Percentiles rank a stretch among this genome's conserved stretches.
These are phyloP conservation scores for Botrytis aclada DNA, from an alignment of 2,329 filamentous ascomycete species.

Conservation along the genomic window DNA sequence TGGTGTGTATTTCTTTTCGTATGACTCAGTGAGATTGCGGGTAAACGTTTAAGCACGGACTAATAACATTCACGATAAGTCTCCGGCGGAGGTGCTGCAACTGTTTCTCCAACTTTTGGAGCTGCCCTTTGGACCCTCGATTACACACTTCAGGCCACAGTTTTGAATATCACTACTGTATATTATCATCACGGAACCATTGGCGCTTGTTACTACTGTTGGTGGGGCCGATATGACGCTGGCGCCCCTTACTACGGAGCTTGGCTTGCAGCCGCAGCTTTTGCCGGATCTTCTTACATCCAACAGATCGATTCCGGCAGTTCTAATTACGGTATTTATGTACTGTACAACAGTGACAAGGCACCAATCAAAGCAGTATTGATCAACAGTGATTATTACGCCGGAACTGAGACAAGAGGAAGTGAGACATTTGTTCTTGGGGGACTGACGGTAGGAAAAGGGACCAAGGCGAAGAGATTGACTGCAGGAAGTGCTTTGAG, in stretches of 20 bases:
- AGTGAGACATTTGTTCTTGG: constrained; percentile 28
- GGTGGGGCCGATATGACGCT: constrained; percentile 32
- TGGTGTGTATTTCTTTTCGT: constrained; percentile 37
- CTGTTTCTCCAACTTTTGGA: constrained; percentile 33
- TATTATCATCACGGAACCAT: constrained; percentile 37
- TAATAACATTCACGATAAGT: constrained; percentile 17
- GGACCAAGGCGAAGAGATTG: constrained; percentile 31
- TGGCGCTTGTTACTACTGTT: constrained; percentile 38
- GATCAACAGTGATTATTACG: constrained; percentile 34
- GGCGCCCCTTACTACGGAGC: constrained; percentile 36
- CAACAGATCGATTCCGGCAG: constrained; percentile 27
- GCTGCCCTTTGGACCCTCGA: constrained; percentile 35
- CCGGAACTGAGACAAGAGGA: constrained; percentile 26
- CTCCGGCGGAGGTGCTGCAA: constrained; percentile 31
- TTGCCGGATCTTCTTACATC: constrained; percentile 32
- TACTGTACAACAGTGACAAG: constrained; percentile 26
- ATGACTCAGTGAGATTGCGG: not conserved
- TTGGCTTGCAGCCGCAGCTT: constrained; percentile 29
- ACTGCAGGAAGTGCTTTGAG: constrained; percentile 44
- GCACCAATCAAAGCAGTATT: constrained; percentile 27
- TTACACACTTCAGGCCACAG: constrained; percentile 28
- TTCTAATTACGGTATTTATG: constrained; percentile 29
- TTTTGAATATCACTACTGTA: constrained; percentile 27
- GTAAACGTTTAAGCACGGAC: not conserved
- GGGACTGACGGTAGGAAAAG: constrained; percentile 21